These are phyloP conservation scores for Delphinella strobiligena DNA, from an alignment of 2,329 filamentous ascomycete species.

Conservation along the genomic window DNA sequence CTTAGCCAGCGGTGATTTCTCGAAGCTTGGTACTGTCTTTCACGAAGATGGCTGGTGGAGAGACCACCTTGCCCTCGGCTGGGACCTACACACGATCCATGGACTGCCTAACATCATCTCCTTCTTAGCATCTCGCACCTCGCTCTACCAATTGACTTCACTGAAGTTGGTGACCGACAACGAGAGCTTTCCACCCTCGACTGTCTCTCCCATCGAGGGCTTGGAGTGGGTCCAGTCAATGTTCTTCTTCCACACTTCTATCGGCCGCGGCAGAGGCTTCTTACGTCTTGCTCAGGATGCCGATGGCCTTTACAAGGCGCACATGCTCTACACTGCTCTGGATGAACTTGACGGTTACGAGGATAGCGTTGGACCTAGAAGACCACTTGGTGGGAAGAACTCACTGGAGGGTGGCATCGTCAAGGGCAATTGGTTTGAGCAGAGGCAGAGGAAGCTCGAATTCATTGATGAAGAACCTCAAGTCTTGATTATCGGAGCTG, in stretches of 20 bases:
- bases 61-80: constrained; percentile 45
- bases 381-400: constrained; percentile 49
- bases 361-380: constrained; percentile 34
- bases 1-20: constrained; percentile 13
- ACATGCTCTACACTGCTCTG: constrained; percentile 51
- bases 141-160: constrained; percentile 29
- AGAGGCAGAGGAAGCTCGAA: constrained; percentile 19
- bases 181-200: constrained; percentile 27
- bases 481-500: constrained; percentile 43
- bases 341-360: constrained; percentile 42
- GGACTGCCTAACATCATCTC: constrained; percentile 27
- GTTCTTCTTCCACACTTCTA: constrained; percentile 39
- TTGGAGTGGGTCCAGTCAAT: constrained; percentile 46
- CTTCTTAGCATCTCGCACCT: constrained; percentile 26
- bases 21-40: constrained; percentile 24
- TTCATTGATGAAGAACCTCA: constrained; percentile 35
- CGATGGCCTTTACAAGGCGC: constrained; percentile 45
- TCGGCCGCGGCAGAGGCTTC: constrained; percentile 46
- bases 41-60: constrained; percentile 42
- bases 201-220: constrained; percentile 38
- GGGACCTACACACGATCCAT: constrained; percentile 44
- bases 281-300: constrained; percentile 30
- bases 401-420: constrained; percentile 44
- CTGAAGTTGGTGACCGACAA: constrained; percentile 32
- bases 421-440: constrained; percentile 36